These are phyloP conservation scores for Carex myosuroides DNA, from an alignment of 176 grass and related monocot species.

Conservation along the genomic window DNA sequence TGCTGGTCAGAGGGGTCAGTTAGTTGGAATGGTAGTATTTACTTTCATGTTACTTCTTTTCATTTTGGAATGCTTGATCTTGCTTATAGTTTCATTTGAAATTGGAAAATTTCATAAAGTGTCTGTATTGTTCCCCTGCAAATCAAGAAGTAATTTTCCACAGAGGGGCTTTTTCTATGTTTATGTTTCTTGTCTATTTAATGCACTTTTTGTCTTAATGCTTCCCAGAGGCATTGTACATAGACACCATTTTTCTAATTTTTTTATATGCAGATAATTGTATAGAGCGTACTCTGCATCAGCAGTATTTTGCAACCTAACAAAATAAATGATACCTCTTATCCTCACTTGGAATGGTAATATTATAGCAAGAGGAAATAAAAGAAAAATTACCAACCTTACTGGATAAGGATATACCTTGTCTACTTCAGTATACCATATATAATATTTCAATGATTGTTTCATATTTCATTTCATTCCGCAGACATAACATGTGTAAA, in stretches of 20 bases:
- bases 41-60: not conserved
- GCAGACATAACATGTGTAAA: not conserved
- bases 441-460: not conserved
- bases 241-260: not conserved
- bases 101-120: not conserved
- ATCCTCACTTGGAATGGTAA: not conserved
- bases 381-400: not conserved
- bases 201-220: not conserved
- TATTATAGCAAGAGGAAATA: not conserved
- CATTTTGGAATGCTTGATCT: not conserved
- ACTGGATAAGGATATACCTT: not conserved
- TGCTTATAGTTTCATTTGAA: not conserved
- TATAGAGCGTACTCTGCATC: not conserved
- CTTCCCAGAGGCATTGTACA: not conserved
- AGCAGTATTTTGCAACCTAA: not conserved
- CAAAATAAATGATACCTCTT: not conserved
- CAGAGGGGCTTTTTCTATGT: not conserved
- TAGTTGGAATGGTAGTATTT: constrained; percentile 81
- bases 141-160: too few species aligned
- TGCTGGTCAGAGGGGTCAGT: constrained; percentile 79
- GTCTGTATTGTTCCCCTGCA: not conserved
- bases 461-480: not conserved
- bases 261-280: not conserved
- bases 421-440: not conserved
- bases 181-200: not conserved